These are phyloP conservation scores for Tetragonia tetragonoides DNA, from an alignment of 148 eudicot species.

Conservation along the genomic window DNA sequence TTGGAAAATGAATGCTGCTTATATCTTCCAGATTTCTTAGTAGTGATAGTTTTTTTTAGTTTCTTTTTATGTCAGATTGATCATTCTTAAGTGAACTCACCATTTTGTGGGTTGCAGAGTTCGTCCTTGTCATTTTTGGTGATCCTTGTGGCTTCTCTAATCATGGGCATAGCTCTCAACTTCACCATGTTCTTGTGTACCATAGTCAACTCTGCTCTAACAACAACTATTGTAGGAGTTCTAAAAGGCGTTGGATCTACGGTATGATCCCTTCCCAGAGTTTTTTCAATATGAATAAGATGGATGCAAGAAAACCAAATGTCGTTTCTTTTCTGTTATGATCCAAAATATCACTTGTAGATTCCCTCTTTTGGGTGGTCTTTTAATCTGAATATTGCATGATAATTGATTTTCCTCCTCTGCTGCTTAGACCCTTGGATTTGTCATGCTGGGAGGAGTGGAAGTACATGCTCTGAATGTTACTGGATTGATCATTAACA, in stretches of 20 bases:
- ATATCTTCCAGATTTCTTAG: too few species aligned
- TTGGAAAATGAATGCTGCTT: background rate
- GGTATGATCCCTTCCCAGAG: conserved; percentile 39
- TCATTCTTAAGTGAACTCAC: conserved; percentile 17
- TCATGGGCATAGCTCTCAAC: conserved; percentile 94
- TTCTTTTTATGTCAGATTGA: background rate
- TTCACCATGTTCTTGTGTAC: conserved; percentile 98
- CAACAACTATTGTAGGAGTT: conserved; percentile 96
- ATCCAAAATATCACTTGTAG: background rate
- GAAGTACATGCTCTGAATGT: conserved; percentile 83
- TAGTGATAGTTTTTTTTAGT: background rate
- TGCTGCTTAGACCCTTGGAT: conserved; percentile 71
- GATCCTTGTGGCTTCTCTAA: conserved; percentile 66
- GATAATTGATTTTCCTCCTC: conserved; percentile 10
- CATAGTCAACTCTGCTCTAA: conserved; percentile 90
- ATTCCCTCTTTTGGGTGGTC: background rate
- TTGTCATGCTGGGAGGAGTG: conserved; percentile 86
- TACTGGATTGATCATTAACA: conserved; percentile 74
- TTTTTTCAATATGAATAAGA: background rate
- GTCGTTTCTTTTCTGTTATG: background rate
- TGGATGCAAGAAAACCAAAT: background rate
- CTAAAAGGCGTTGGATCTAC: conserved; percentile 97
- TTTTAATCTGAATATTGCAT: background rate
- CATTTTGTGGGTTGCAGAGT: conserved; percentile 57
- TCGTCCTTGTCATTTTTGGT: conserved; percentile 57